A percentile compares a stretch with the other conserved stretches of the same genome.
These are phyloP conservation scores for Castanea mollissima DNA, from an alignment of 306 rosid genomes.

Conservation along the genomic window DNA sequence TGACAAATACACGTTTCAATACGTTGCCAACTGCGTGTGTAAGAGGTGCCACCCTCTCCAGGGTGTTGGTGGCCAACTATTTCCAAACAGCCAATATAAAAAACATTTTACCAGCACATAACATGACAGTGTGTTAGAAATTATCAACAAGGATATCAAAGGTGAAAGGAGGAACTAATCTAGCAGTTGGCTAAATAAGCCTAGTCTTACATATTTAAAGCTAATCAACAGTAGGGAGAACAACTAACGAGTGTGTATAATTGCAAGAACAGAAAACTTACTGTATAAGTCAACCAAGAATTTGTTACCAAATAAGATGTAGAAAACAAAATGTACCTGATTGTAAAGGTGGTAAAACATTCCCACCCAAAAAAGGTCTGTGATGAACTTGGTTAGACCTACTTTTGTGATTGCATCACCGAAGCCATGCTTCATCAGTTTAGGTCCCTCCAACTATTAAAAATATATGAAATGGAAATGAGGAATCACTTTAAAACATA, in stretches of 20 bases:
- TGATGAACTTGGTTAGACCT: slow-evolving; percentile 71
- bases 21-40: slow-evolving; percentile 98
- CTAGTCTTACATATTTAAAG: background rate
- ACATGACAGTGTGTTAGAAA: background rate
- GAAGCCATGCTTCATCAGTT: slow-evolving; percentile 71
- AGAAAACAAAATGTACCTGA: slow-evolving; percentile 50
- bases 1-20: slow-evolving; percentile 93
- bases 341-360: slow-evolving; percentile 97
- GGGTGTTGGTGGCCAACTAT: slow-evolving; percentile 90
- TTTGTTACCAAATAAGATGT: background rate
- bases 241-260: background rate
- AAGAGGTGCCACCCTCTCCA: slow-evolving; percentile 98
- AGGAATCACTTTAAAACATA: background rate
- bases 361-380: slow-evolving; percentile 95
- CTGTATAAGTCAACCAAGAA: background rate
- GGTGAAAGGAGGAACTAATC: background rate
- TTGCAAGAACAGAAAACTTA: background rate
- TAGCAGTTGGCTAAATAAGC: background rate
- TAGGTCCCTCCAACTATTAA: slow-evolving; percentile 78
- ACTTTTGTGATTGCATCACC: slow-evolving; percentile 85
- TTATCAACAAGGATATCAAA: background rate
- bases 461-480: slow-evolving; percentile 19
- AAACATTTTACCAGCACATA: background rate
- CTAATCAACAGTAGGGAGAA: background rate
- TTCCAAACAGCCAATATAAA: slow-evolving; percentile 5